Conservation (phyloP, 169 alveolate genomes). For the Plasmodium sp. region DNA sequence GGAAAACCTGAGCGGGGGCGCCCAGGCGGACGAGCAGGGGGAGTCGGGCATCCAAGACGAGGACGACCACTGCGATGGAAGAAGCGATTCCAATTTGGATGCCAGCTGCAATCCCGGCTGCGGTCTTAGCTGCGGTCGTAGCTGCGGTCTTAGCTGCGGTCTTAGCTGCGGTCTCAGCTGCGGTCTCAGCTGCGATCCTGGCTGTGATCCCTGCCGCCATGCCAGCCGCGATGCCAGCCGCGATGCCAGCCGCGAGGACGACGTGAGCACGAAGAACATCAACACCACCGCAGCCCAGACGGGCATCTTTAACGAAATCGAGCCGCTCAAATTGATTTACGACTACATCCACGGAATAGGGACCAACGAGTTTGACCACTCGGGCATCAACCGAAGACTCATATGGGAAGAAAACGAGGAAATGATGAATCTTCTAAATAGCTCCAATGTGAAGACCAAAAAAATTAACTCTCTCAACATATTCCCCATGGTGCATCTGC, state of each 20-base stretch:
- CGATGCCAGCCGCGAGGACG: not conserved
- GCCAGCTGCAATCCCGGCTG: no score
- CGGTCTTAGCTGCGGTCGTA: no score
- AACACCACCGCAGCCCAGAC: not conserved
- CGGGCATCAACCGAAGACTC: not conserved
- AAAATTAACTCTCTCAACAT: slow-evolving; percentile 2
- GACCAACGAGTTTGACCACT: not conserved
- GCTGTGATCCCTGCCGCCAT: no score
- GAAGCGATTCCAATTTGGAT: not conserved
- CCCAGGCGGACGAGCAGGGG: not conserved
- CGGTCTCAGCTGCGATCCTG: no score
- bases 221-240: not conserved
- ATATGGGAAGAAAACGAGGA: not conserved
- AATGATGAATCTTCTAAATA: not conserved
- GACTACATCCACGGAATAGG: slow-evolving; percentile 8
- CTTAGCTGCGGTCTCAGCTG: no score
- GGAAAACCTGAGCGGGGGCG: not conserved
- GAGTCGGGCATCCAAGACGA: not conserved
- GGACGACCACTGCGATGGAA: not conserved
- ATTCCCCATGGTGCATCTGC: not conserved
- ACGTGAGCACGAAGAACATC: not conserved
- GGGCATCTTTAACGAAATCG: slow-evolving; percentile 9
- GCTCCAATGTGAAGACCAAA: slow-evolving; percentile 19
- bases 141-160: no score
- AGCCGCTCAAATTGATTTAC: slow-evolving; percentile 9